Conservation (phyloP, 768 basidiomycete genomes). For the Lactarius indigo region DNA sequence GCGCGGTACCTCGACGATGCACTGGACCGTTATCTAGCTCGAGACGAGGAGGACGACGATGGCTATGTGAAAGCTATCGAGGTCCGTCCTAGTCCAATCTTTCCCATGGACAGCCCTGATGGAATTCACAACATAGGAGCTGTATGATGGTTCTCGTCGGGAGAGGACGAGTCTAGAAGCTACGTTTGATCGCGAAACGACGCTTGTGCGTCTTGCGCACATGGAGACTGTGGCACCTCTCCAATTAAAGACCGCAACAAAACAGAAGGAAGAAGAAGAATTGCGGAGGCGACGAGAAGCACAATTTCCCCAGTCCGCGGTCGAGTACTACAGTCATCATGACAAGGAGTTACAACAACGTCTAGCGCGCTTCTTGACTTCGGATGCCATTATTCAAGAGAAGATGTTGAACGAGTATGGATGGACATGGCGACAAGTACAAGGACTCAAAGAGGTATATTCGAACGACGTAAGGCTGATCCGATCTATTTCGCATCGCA, state of each 20-base stretch:
- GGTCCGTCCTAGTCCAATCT: conserved; percentile 8
- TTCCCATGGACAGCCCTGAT: background rate
- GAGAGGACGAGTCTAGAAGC: conserved; percentile 11
- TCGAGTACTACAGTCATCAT: conserved; percentile 16
- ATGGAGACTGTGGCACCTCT: conserved; percentile 15
- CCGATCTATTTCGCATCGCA: conserved; percentile 6
- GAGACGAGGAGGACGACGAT: conserved; percentile 19
- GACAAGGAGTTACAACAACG: conserved; percentile 24
- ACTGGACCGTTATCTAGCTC: conserved; percentile 28
- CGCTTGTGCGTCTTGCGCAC: conserved; percentile 16
- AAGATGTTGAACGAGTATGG: conserved; percentile 19
- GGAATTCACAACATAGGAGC: background rate
- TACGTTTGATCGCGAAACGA: conserved; percentile 16
- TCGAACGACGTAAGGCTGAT: conserved; percentile 20
- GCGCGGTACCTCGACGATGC: conserved; percentile 35
- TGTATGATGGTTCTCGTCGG: conserved; percentile 8
- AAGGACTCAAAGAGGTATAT: conserved; percentile 19
- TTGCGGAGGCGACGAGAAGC: conserved; percentile 20
- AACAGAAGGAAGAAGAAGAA: conserved; percentile 18
- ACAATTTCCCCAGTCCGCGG: conserved; percentile 19
- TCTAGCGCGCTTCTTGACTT: conserved; percentile 22
- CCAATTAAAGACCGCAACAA: background rate
- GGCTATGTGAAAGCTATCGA: conserved; percentile 5
- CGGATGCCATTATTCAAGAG: conserved; percentile 20
- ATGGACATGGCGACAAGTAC: conserved; percentile 20